Conservation (phyloP, 2,329 filamentous ascomycete genomes). For the Graphilbum ipis-grandicollis region DNA sequence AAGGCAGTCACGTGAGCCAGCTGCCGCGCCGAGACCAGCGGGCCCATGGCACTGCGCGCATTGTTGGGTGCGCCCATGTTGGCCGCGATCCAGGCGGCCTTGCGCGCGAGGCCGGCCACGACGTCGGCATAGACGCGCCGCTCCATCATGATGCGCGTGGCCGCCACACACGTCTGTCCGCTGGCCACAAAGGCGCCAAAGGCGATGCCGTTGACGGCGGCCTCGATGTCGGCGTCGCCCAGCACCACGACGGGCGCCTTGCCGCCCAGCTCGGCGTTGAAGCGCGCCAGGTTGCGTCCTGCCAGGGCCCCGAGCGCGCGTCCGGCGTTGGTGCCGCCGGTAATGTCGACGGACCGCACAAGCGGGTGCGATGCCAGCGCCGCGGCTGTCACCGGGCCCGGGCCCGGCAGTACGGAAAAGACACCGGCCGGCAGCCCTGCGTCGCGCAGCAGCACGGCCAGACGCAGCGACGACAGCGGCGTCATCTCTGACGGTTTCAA, state of each 20-base stretch:
- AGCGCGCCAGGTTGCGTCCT: conserved; percentile 48
- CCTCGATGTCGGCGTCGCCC: conserved; percentile 43
- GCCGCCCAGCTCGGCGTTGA: conserved; percentile 55
- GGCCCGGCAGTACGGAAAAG: conserved; percentile 42
- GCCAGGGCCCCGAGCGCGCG: conserved; percentile 49
- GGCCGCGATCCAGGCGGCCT: conserved; percentile 35
- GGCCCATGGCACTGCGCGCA: conserved; percentile 43
- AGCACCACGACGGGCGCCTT: conserved; percentile 56
- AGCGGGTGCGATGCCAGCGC: conserved; percentile 32
- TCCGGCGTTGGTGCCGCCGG: conserved; percentile 55
- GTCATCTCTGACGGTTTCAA: conserved; percentile 47
- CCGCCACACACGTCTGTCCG: conserved; percentile 46
- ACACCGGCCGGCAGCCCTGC: conserved; percentile 57
- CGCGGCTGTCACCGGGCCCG: conserved; percentile 32
- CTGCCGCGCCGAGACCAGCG: conserved; percentile 42
- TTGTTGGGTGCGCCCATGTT: conserved; percentile 42
- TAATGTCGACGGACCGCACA: conserved; percentile 54
- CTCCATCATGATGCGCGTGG: conserved; percentile 60
- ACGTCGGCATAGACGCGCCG: conserved; percentile 48
- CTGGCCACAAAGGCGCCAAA: conserved; percentile 38
- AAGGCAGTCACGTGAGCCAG: conserved; percentile 52
- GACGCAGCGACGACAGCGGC: conserved; percentile 40
- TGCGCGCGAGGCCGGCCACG: conserved; percentile 42
- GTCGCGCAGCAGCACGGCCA: conserved; percentile 41
- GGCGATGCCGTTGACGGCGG: conserved; percentile 52